These are phyloP conservation scores for Ramalina intermedia DNA, from an alignment of 495 filamentous ascomycete genomes.

Conservation along the genomic window DNA sequence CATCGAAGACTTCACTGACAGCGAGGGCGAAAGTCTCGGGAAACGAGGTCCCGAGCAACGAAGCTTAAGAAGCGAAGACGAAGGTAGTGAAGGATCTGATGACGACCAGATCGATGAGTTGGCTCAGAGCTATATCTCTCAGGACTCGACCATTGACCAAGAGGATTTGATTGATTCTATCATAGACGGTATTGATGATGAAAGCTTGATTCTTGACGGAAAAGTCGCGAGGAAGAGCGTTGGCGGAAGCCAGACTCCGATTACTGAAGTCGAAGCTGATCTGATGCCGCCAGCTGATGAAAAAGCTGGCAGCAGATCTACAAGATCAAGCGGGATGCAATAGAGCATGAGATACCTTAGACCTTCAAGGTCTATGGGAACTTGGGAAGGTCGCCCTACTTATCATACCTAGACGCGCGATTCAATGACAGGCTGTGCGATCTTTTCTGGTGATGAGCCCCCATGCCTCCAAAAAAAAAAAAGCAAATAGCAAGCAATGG, in stretches of 20 bases:
- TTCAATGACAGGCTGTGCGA: too few species aligned
- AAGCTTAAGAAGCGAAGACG: conserved; percentile 22
- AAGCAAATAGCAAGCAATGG: too few species aligned
- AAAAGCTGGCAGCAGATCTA: too few species aligned
- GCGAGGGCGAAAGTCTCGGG: conserved; percentile 45
- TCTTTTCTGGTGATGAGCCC: too few species aligned
- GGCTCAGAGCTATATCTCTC: conserved; percentile 46
- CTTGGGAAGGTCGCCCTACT: too few species aligned
- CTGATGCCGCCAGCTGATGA: too few species aligned
- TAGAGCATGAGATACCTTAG: too few species aligned
- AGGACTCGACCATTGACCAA: conserved; percentile 35
- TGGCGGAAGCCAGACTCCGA: background rate
- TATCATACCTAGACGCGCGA: too few species aligned
- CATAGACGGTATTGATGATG: conserved; percentile 18
- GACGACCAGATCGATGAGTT: conserved; percentile 36
- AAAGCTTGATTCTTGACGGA: background rate
- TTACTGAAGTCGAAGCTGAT: too few species aligned
- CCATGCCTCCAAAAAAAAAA: too few species aligned
- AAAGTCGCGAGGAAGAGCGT: background rate
- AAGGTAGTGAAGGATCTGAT: conserved; percentile 22
- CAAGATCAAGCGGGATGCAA: too few species aligned
- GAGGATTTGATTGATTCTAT: conserved; percentile 31
- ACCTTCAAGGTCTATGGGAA: too few species aligned
- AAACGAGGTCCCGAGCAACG: background rate
- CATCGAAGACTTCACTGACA: conserved; percentile 65